A percentile compares a stretch with the other conserved stretches of the same genome.
Conservation (phyloP, 2,329 filamentous ascomycete species). For the Nigrospora osmanthi region DNA sequence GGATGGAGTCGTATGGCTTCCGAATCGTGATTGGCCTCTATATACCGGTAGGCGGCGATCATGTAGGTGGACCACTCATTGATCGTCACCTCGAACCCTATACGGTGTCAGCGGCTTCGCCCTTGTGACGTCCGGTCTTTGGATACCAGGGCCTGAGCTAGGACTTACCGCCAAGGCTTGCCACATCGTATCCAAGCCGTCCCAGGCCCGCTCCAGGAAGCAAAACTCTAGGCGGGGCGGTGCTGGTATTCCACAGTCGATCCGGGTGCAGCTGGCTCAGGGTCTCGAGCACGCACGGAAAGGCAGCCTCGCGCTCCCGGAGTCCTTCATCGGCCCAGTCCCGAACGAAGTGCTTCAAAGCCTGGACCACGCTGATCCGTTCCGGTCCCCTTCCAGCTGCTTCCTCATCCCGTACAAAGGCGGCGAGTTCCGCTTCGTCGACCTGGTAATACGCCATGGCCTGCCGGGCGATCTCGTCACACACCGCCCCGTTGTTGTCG, state of each 20-base stretch:
- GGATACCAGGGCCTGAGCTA: neutral
- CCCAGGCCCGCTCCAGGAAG: slow-evolving; percentile 47
- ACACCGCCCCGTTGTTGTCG: slow-evolving; percentile 34
- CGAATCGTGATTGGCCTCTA: slow-evolving; percentile 23
- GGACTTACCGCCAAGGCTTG: slow-evolving; percentile 28
- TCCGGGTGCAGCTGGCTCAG: slow-evolving; percentile 23
- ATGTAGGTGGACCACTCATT: slow-evolving; percentile 54
- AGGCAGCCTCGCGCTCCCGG: slow-evolving; percentile 34
- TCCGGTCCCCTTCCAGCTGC: slow-evolving; percentile 31
- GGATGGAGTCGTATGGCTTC: slow-evolving; percentile 32
- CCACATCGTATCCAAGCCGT: slow-evolving; percentile 42
- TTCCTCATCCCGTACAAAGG: slow-evolving; percentile 28
- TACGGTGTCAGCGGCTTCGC: neutral
- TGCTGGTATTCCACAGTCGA: slow-evolving; percentile 1
- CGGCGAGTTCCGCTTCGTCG: slow-evolving; percentile 31
- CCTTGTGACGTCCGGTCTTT: neutral
- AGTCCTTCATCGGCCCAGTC: slow-evolving; percentile 45
- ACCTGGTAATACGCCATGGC: slow-evolving; percentile 40
- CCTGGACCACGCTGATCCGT: slow-evolving; percentile 39
- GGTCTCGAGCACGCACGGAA: slow-evolving; percentile 27
- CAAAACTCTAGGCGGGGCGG: slow-evolving; percentile 27
- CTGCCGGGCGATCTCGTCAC: slow-evolving; percentile 33
- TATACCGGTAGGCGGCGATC: slow-evolving; percentile 44
- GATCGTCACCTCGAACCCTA: slow-evolving; percentile 41
- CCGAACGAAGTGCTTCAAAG: slow-evolving; percentile 48